Base-by-base conservation (phyloP, 2,329 filamentous ascomycete species). In the Cladosporium phlei region DNA sequence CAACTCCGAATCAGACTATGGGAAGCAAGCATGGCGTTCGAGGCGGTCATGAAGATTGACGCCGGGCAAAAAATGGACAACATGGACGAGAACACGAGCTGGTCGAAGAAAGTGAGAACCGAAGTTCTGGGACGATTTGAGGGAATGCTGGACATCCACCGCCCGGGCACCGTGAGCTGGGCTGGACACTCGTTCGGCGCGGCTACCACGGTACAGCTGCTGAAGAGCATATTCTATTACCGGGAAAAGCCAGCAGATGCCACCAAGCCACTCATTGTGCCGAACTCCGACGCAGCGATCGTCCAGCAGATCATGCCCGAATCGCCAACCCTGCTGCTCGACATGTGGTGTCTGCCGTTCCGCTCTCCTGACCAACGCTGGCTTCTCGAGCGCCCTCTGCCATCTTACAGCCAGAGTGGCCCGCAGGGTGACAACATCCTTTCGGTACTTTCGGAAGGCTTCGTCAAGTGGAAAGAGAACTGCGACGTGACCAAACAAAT, bases 141-240 rank as follows among this genome's bases (percentile, higher is more conserved):
- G 20, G 69, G 71, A n/a, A 70, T 69, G 45, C 73, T 93, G 37
- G 76, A 86, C 52, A 75, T 94, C 3, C 79, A 83, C 49, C 73
- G 77, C 7, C 86, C 86, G 0, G 88, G 88, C 1, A 79, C 76
- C 43, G 80, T 94, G 35, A 78, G 83, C 32, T 91, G 86, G 61
- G 79, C 78, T 0, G 88, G 88, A 3, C 88, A 95, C 65, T 88
- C 83, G 14, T 94, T 94, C 55, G 88, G 88, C 17, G 84, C 82
- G 1, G 78, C 86, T 1, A 88, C 85, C 0, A 73, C 80, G 16
- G 75, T 85, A 2, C 88, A 94, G 61, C 78, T 94, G 46, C 69
- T 91, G 39, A 95, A 95, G 69, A 85, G 79, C 42, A 80, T 84
- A 9, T 91, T 83, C 70, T 88, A 89, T 66, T 74, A 76, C 10